Evolutionary conservation across 352 stramenopile species (phyloP).

Genomic region (Phytopythium boreale): DNA sequence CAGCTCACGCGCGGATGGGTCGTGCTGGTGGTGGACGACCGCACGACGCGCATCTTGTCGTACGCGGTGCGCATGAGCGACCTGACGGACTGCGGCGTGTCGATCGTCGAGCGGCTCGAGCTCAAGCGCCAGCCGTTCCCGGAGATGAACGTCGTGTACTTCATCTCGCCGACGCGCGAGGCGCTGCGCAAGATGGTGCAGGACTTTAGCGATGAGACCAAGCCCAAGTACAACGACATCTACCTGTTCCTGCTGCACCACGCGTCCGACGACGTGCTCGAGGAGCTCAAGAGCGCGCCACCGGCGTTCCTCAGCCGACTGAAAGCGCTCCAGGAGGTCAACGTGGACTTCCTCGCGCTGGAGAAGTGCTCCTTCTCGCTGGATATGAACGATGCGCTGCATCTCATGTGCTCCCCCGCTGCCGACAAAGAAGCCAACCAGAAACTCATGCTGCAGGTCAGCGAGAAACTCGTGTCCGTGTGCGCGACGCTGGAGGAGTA

Average conservation of each 20-base stretch:
- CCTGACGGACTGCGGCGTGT: conserved; percentile 96
- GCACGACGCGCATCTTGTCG: conserved; percentile 91
- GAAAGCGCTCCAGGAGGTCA: conserved; percentile 92
- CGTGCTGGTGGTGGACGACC: conserved; percentile 95
- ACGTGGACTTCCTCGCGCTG: conserved; percentile 95
- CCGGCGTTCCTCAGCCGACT: conserved; percentile 76
- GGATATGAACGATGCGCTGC: conserved; percentile 84
- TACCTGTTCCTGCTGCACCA: conserved; percentile 95
- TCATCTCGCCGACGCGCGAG: conserved; percentile 86
- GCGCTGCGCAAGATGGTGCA: conserved; percentile 82
- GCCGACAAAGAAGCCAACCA: conserved; percentile 37
- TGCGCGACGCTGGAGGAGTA: conserved; percentile 98
- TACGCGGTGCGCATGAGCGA: conserved; percentile 97
- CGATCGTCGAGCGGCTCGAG: conserved; percentile 94
- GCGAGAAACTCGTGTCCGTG: conserved; percentile 93
- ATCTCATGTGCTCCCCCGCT: conserved; percentile 73
- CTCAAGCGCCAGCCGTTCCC: conserved; percentile 94
- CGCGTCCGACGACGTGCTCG: conserved; percentile 72
- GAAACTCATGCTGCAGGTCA: conserved; percentile 59
- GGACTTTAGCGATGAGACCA: conserved; percentile 76
- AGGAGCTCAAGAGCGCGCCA: conserved; percentile 80
- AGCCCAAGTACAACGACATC: conserved; percentile 91
- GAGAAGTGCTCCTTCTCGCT: conserved; percentile 94
- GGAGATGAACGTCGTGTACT: conserved; percentile 97
- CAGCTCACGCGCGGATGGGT: conserved; percentile 76